Evolutionary conservation across 1,284 basidiomycete genomes (phyloP), one percentile per base, ranked within the genome.

Genomic region (Austroboletus niveus): DNA sequence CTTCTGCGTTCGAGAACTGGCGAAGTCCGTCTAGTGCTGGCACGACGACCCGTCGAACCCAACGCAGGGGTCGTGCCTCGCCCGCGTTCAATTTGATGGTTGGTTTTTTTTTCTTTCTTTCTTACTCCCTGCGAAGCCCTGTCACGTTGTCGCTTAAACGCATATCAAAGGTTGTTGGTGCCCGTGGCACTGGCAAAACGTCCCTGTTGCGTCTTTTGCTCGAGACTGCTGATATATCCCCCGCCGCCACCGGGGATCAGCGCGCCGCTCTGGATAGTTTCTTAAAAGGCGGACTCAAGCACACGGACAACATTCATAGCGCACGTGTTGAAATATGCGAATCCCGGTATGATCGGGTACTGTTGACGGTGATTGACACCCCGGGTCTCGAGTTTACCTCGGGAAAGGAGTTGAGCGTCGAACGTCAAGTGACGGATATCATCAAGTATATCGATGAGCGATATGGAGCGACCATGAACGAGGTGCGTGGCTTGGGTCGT

Each of bases 71-170:
- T 54, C 79, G 83, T 45, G 69, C 79, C n/a, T 77, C 87, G 14
- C 85, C 87, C 8, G 87, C 87, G 5, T 91, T 92, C 73, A 92
- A 92, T 62, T 68, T 92, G 47, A 90, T 92, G 87, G 88, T 89
- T 57, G 22, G 68, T 53, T 17, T 31, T 29, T 27, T 27, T 17
- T 31, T 29, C 6, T 27, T 24, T 24, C 22, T 24, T 24, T 24
- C 22, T 24, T 24, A 8, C 27, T 30, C 14, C 14, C 11, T 35
- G 12, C 9, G 1, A 10, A 7, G 3, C 10, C 3, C 22, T 24
- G 7, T 36, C 12, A n/a, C 17, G n/a, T 46, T 11, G 39, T 51
- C 24, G 27, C 44, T 56, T 44, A 55, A 35, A 53, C 17, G 22
- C 32, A 44, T 34, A 27, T 41, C 57, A 90, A 27, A 30, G 87